Evolutionary conservation across 2,329 filamentous ascomycete genomes (phyloP).

Genomic region (Monosporascus sp.): DNA sequence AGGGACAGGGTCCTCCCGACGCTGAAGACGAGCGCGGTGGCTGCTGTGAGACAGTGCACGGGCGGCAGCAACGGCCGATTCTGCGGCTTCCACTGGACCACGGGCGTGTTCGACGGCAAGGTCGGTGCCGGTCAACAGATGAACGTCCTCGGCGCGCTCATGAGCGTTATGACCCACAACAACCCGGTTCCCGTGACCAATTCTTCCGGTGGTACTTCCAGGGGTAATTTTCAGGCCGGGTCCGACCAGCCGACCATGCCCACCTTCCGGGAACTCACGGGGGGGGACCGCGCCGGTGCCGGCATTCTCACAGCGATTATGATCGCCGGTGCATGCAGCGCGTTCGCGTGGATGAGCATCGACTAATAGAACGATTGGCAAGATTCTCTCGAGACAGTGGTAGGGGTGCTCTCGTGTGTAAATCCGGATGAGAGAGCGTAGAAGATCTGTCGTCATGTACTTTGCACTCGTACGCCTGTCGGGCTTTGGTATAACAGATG

Average conservation of each 20-base stretch:
- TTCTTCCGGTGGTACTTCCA: conserved; percentile 44
- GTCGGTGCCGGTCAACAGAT: conserved; percentile 52
- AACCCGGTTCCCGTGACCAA: conserved; percentile 40
- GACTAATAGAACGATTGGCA: conserved; percentile 12
- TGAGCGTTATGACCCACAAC: conserved; percentile 30
- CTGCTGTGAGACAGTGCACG: conserved; percentile 57
- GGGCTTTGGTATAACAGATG: too few relatives aligned
- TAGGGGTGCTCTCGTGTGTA: too few relatives aligned
- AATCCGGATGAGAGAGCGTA: too few relatives aligned
- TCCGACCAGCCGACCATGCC: conserved; percentile 26
- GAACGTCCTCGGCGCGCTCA: conserved; percentile 48
- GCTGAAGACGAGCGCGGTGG: conserved; percentile 51
- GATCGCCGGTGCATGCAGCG: conserved; percentile 34
- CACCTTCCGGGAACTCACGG: conserved; percentile 31
- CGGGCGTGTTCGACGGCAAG: conserved; percentile 33
- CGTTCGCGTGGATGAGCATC: conserved; percentile 47
- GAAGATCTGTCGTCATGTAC: too few relatives aligned
- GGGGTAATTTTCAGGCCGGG: conserved; percentile 38
- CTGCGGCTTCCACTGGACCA: conserved; percentile 61
- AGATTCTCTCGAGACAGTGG: too few relatives aligned
- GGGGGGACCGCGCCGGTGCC: conserved; percentile 42
- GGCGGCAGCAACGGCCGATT: conserved; percentile 51
- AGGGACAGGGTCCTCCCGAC: conserved; percentile 49
- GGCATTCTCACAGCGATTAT: conserved; percentile 43
- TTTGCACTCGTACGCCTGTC: too few relatives aligned